A percentile compares a stretch with the other conserved stretches of the same genome.
These are phyloP conservation scores for Xerocomus minutiporus DNA, from an alignment of 1,284 basidiomycete species.

Conservation along the genomic window DNA sequence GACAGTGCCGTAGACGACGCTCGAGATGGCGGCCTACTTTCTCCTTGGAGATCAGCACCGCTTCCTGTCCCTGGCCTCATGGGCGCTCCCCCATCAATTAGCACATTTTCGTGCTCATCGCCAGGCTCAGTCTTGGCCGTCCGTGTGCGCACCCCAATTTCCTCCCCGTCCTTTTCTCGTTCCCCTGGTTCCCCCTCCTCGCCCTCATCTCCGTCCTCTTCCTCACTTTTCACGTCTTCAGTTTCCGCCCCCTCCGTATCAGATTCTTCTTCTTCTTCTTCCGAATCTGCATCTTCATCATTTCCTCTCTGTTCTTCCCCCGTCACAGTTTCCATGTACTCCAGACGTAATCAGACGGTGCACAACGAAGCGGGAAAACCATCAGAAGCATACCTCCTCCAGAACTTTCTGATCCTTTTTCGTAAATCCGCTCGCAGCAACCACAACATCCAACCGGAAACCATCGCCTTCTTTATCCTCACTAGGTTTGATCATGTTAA, in stretches of 20 bases:
- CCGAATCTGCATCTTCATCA: constrained; percentile 27
- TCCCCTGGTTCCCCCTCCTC: constrained; percentile 5
- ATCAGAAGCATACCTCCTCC: constrained; percentile 62
- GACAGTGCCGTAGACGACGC: constrained; percentile 24
- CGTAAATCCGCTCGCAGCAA: constrained; percentile 89
- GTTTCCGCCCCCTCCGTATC: constrained; percentile 38
- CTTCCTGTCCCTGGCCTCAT: constrained; percentile 3
- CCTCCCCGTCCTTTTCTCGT: constrained; percentile 2
- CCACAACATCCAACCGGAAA: constrained; percentile 82
- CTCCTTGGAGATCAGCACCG: constrained; percentile 15
- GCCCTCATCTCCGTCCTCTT: constrained; percentile 30
- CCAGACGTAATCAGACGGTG: constrained; percentile 19
- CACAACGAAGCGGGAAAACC: constrained; percentile 10
- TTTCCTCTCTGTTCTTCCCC: constrained; percentile 37
- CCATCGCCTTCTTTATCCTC: constrained; percentile 41
- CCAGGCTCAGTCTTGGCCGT: constrained; percentile 25
- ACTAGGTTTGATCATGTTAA: constrained; percentile 59
- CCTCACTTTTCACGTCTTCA: constrained; percentile 31
- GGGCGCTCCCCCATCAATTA: constrained; percentile 9
- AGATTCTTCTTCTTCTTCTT: constrained; percentile 26
- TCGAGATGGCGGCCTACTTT: constrained; percentile 27
- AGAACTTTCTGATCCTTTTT: constrained; percentile 76
- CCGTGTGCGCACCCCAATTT: constrained; percentile 24
- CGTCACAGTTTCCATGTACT: constrained; percentile 68
- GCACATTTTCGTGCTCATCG: constrained; percentile 7